phyloP scores from a whole-genome alignment of 1,139 yeast genomes.

The Candida tropicalis region DNA sequence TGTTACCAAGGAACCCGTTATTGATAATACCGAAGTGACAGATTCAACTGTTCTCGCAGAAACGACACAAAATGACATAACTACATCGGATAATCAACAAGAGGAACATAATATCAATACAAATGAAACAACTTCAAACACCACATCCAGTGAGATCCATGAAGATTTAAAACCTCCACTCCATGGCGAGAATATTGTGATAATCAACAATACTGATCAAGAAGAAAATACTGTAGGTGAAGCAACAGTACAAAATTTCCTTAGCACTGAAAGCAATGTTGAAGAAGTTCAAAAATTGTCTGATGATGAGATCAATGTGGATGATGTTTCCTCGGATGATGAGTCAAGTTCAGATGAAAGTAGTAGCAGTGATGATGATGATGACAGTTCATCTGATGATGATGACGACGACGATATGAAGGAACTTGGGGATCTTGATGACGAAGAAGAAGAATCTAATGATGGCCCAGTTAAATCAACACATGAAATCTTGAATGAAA shows the following conservation, averaged over 20 bases:
- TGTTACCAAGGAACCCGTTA: too few species aligned
- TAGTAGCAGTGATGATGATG: background rate
- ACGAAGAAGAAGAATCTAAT: slow-evolving; percentile 47
- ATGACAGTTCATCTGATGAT: slow-evolving; percentile 15
- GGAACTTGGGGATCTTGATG: slow-evolving; percentile 19
- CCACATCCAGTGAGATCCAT: background rate
- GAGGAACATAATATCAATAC: background rate
- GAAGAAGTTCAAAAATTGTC: slow-evolving; percentile 22
- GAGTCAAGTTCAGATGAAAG: slow-evolving; percentile 4
- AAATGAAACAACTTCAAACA: background rate
- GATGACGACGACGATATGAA: slow-evolving; percentile 21
- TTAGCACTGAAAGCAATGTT: slow-evolving; percentile 3
- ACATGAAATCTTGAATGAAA: slow-evolving; percentile 73
- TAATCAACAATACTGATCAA: background rate
- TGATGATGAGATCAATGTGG: slow-evolving; percentile 33
- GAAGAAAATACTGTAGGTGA: background rate
- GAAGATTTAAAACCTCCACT: background rate
- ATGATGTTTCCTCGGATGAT: slow-evolving; percentile 19
- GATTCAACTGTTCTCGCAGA: too few species aligned
- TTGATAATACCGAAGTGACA: too few species aligned
- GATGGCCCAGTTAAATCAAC: slow-evolving; percentile 70
- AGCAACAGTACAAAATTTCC: slow-evolving; percentile 1
- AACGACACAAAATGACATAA: too few species aligned
- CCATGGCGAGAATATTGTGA: background rate
- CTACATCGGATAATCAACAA: too few species aligned